A percentile compares a stretch with the other conserved stretches of the same genome.
Evolutionary conservation across 2,329 filamentous ascomycete species (phyloP).

Genomic region (Beauveria sp.): DNA sequence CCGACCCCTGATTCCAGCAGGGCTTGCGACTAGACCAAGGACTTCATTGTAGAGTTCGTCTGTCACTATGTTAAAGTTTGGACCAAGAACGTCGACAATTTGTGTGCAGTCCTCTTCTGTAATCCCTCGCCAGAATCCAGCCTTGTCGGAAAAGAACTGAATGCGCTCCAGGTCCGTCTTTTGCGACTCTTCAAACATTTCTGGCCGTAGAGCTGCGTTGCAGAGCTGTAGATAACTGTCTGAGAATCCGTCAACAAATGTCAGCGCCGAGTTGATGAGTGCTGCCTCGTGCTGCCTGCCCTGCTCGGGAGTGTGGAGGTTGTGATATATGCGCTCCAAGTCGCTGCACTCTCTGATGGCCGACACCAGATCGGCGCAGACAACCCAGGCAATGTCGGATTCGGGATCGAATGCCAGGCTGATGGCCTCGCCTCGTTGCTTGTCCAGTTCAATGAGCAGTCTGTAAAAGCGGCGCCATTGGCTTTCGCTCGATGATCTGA

Average conservation of each 20-base stretch:
- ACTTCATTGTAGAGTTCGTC: conserved; percentile 47
- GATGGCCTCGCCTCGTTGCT: conserved; percentile 73
- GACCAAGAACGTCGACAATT: conserved; percentile 61
- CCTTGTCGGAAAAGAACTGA: conserved; percentile 68
- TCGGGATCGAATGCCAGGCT: conserved; percentile 67
- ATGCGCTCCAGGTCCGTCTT: conserved; percentile 67
- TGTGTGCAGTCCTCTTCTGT: conserved; percentile 72
- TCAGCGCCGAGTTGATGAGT: conserved; percentile 61
- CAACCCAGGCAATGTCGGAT: conserved; percentile 70
- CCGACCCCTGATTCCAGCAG: conserved; percentile 37
- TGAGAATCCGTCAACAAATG: conserved; percentile 64
- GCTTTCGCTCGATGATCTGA: conserved; percentile 63
- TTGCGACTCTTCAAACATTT: conserved; percentile 67
- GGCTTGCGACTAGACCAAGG: conserved; percentile 36
- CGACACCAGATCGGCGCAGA: conserved; percentile 74
- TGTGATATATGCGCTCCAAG: conserved; percentile 69
- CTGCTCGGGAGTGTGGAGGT: conserved; percentile 46
- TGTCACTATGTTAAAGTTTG: conserved; percentile 53
- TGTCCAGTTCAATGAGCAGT: conserved; percentile 77
- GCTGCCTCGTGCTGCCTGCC: conserved; percentile 47
- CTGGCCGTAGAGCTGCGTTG: conserved; percentile 57
- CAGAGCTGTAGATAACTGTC: conserved; percentile 62
- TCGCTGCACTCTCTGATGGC: conserved; percentile 72
- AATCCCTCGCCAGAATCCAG: conserved; percentile 70
- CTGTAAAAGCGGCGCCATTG: conserved; percentile 92